phyloP scores from a whole-genome alignment of 2,329 filamentous ascomycete species.

The Pseudonectria foliicola region DNA sequence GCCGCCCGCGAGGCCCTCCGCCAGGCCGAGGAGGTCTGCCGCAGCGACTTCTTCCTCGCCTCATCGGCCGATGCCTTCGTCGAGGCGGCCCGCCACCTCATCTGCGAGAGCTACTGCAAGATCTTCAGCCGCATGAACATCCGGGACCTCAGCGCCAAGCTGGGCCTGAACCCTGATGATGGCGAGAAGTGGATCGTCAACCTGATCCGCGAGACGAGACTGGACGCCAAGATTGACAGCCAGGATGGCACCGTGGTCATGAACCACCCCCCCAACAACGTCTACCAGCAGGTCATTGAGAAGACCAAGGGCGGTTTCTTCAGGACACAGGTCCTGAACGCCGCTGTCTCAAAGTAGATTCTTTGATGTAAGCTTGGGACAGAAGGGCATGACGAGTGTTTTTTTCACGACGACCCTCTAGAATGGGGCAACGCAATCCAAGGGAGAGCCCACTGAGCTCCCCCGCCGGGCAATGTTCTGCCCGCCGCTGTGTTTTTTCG shows the following conservation, averaged over 20 bases:
- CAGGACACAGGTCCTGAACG: constrained; percentile 86
- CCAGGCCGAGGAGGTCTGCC: constrained; percentile 84
- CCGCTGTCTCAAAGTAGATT: constrained; percentile 49
- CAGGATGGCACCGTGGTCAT: constrained; percentile 97
- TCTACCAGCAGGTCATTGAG: constrained; percentile 99
- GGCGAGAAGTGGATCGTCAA: constrained; percentile 99
- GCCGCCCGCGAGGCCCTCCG: constrained; percentile 84
- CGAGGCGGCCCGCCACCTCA: constrained; percentile 88
- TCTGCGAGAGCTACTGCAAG: constrained; percentile 99
- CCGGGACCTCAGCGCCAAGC: constrained; percentile 85
- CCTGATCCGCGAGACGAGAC: constrained; percentile 91
- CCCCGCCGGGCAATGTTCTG: constrained; percentile 8
- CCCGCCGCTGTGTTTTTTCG: constrained; percentile 15
- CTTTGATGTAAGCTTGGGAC: constrained; percentile 1
- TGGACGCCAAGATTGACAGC: constrained; percentile 99
- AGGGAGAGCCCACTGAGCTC: constrained; percentile 5
- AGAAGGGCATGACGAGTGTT: constrained; percentile 12
- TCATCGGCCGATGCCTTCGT: constrained; percentile 82
- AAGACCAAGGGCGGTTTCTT: constrained; percentile 98
- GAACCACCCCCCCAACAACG: constrained; percentile 98
- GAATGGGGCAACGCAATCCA: constrained; percentile 13
- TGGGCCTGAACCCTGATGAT: constrained; percentile 87
- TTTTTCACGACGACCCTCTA: constrained; percentile 15
- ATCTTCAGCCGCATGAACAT: constrained; percentile 99
- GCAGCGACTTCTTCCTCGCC: constrained; percentile 91